Conservation (phyloP, 805 yeast genomes). For the Komagataella ulmi region DNA sequence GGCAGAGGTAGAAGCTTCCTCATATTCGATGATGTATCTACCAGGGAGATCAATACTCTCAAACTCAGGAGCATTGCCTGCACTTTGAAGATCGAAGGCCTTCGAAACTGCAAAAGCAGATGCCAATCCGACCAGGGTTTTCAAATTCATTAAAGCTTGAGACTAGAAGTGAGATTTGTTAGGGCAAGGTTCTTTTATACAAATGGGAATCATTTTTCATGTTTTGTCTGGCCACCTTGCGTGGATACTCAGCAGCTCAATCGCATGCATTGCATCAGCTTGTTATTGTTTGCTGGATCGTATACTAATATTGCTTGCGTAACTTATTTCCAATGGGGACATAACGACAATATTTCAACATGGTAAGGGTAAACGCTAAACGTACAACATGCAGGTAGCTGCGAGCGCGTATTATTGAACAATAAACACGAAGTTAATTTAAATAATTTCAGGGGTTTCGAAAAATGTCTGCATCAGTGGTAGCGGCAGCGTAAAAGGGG, state of each 20-base stretch:
- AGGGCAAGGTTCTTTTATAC: neutral
- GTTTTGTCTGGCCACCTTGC: neutral
- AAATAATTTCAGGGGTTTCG: neutral
- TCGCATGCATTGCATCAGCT: neutral
- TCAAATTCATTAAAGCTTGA: neutral
- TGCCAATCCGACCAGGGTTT: neutral
- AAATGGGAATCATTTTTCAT: neutral
- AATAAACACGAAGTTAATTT: neutral
- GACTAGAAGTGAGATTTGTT: neutral
- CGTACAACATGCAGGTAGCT: neutral
- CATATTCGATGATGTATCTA: constrained; percentile 3
- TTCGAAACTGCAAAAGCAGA: neutral
- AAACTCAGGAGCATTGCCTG: neutral
- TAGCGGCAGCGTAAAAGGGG: neutral
- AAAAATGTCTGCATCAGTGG: neutral
- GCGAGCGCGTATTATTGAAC: neutral
- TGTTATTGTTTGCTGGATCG: neutral
- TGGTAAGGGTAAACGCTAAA: neutral
- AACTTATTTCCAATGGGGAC: neutral
- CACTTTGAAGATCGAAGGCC: neutral
- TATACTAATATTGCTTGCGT: neutral
- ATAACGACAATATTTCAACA: neutral
- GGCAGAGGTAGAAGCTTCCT: neutral
- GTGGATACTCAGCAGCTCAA: neutral
- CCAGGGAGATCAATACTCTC: neutral